Evolutionary conservation across 371 early-diverging fungal species (phyloP).

Genomic region (Circinella minor): DNA sequence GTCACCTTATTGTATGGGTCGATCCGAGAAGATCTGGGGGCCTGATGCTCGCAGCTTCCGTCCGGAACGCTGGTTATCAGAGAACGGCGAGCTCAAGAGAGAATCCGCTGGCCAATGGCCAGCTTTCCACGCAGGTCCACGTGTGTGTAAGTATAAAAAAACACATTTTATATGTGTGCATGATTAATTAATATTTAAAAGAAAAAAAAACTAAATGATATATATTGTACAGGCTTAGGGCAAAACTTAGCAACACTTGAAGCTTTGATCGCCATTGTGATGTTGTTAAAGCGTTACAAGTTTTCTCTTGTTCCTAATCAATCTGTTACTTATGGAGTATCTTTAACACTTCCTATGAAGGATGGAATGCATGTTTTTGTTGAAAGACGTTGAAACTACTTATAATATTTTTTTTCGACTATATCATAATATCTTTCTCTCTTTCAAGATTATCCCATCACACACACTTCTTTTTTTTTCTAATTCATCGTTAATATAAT

Average conservation of each 20-base stretch:
- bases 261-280: conserved; percentile 50
- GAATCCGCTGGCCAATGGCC: conserved; percentile 41
- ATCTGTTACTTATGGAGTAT: conserved; percentile 36
- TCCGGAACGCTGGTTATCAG: conserved; percentile 62
- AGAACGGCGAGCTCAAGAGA: conserved; percentile 28
- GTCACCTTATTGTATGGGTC: conserved; percentile 58
- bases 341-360: conserved; percentile 58
- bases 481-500: too few relatives aligned
- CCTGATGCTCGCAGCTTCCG: conserved; percentile 58
- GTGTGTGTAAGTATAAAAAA: conserved; percentile 12
- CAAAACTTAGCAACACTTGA: conserved; percentile 62
- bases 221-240: conserved; percentile 4
- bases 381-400: conserved; percentile 24
- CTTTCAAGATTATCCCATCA: too few relatives aligned
- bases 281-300: conserved; percentile 49
- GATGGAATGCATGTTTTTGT: conserved; percentile 48
- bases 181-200: too few relatives aligned
- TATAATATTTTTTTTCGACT: not conserved
- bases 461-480: too few relatives aligned
- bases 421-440: too few relatives aligned
- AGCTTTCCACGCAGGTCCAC: conserved; percentile 60
- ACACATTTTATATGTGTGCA: not conserved
- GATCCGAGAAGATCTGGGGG: conserved; percentile 61
- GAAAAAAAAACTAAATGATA: too few relatives aligned
- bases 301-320: conserved; percentile 52